Conservation (phyloP, 148 eudicot species). For the Drosera capensis region DNA sequence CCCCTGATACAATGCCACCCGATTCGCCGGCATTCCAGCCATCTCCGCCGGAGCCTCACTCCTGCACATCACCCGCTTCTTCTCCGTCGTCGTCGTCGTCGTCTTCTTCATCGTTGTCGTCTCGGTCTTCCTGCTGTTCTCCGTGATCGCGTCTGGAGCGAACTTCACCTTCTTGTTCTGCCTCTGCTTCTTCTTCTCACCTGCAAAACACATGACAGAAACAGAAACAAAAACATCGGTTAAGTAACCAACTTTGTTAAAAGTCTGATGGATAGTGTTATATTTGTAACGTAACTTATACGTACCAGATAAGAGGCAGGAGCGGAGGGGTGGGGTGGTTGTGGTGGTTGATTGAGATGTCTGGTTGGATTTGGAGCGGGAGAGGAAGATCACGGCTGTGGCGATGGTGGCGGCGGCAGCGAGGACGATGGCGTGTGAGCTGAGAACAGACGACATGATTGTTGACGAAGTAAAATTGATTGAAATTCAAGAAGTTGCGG, state of each 20-base stretch:
- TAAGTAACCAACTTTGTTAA: neutral
- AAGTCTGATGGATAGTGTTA: neutral
- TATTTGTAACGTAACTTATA: neutral
- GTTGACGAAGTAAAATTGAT: too few species aligned
- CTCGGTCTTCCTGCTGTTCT: constrained; percentile 12
- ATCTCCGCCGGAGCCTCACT: constrained; percentile 4
- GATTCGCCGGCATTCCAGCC: constrained; percentile 50
- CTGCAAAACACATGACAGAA: constrained; percentile 2
- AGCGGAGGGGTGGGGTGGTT: constrained; percentile 17
- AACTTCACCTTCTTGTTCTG: constrained; percentile 53
- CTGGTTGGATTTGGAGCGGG: constrained; percentile 21
- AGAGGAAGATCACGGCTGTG: constrained; percentile 33
- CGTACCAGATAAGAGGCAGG: constrained; percentile 42
- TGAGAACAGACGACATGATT: constrained; percentile 29
- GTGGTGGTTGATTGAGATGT: constrained; percentile 12
- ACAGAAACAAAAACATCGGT: neutral
- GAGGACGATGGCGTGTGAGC: constrained; percentile 33
- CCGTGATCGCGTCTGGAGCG: constrained; percentile 41
- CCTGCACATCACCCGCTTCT: constrained; percentile 11
- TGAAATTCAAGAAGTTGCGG: too few species aligned
- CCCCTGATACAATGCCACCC: constrained; percentile 41
- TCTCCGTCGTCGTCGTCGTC: constrained; percentile 1
- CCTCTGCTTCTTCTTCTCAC: constrained; percentile 19
- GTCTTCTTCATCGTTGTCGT: constrained; percentile 12
- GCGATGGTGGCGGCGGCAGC: constrained; percentile 63